Evolutionary conservation across 164 flowering plant genomes (phyloP).

Genomic region (Vitis rupestris): DNA sequence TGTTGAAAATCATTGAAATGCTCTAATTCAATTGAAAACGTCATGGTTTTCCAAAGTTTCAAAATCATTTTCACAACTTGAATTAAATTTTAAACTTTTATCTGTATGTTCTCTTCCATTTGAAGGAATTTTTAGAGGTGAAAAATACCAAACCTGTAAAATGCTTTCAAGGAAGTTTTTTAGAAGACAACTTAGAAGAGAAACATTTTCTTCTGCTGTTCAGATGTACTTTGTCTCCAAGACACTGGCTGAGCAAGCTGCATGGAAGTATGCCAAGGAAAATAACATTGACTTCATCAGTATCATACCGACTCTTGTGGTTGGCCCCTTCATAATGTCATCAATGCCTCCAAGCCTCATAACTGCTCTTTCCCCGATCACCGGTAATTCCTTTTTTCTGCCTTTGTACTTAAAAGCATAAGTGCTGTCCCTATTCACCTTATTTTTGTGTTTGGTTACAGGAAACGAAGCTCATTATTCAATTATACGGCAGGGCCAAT

Average conservation of each 20-base stretch:
- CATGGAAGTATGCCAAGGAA: conserved; percentile 54
- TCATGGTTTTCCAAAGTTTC: too few relatives aligned
- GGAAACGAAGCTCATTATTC: conserved; percentile 72
- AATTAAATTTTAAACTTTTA: too few relatives aligned
- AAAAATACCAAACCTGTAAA: too few relatives aligned
- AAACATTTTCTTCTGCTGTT: neutral
- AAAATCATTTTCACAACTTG: too few relatives aligned
- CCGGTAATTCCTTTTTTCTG: conserved; percentile 24
- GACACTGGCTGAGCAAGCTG: conserved; percentile 62
- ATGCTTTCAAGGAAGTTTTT: too few relatives aligned
- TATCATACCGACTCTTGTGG: conserved; percentile 58
- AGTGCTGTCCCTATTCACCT: neutral
- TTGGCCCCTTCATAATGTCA: conserved; percentile 58
- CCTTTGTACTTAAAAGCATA: neutral
- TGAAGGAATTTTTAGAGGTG: too few relatives aligned
- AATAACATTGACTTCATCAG: conserved; percentile 49
- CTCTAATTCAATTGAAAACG: too few relatives aligned
- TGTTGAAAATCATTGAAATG: too few relatives aligned
- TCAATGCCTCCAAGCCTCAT: conserved; percentile 69
- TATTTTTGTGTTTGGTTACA: conserved; percentile 14
- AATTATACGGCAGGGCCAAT: conserved; percentile 72
- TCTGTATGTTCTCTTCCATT: too few relatives aligned
- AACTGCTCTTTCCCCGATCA: conserved; percentile 57
- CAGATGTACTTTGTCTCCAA: conserved; percentile 76
- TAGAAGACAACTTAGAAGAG: too few relatives aligned